Evolutionary conservation across 2,329 filamentous ascomycete genomes (phyloP), one percentile per base, ranked within the genome.

Genomic region (Chrysoporthe cubensis): DNA sequence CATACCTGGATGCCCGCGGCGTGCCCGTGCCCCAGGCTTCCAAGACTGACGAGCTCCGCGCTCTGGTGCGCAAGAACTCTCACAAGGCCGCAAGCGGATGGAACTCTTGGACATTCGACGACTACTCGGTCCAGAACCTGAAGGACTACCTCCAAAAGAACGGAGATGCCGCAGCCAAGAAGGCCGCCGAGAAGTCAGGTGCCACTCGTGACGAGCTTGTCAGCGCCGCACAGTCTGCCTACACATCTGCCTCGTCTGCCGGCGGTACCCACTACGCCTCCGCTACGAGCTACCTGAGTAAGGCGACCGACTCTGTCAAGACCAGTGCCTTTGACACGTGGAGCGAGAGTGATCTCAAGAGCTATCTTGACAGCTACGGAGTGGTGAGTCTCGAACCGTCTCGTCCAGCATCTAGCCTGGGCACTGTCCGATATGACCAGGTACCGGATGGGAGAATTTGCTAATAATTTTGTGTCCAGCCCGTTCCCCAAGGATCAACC

Each of bases 331-430:
- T 95, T 71, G 88, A 93, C 64, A 87, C 87, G 0, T 95, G 92
- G 92, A 91, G 85, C 66, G 85, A 88, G 73, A 86, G 85, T 58
- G 91, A 95, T 37, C 82, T 96, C 70, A 94, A 95, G 83, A 81
- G 87, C 1, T 95, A 94, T 75, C 86, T 95, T 7, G 92, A 95
- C 76, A 91, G 88, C 70, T 95, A 93, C 71, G 92, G 92, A 48
- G 81, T 95, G 52, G 84, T 85, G 65, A 81, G 78, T 74, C 52
- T 50, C 1, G 11, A 16, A 18, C 5, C 8, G 8, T 13, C 13
- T n/a, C 26, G 52, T 3, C 26, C 26, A 9, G 40, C 16, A 3
- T 52, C 37, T 40, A 40, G 6, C 37, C 9, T 9, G 37, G 4
- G 37, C 37, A 40, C 9, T 9, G 9, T 9, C 37, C 37, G 3